Base-by-base conservation (phyloP, 768 basidiomycete species). In the Ramaria sp. region DNA sequence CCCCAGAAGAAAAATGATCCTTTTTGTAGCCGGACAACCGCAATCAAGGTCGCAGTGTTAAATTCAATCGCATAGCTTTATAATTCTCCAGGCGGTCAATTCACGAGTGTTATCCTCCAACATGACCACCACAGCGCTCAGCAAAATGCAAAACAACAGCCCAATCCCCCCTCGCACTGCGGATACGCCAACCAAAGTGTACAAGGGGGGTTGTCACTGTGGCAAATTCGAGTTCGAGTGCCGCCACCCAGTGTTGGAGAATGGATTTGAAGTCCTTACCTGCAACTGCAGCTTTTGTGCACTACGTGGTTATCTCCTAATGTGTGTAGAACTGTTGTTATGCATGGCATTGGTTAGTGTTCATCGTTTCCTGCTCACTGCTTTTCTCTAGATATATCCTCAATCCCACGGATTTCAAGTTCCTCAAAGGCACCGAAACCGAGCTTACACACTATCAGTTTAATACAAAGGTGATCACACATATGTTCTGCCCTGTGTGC, bases 231-330 rank as follows among this genome's bases (percentile, higher is more conserved):
- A 42, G 31, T 54, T 54, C 11, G 53, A 54, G 30, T 54, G 53
- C n/a, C 53, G 53, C 19, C 38, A 54, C 27, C 53, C 53, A 3
- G 45, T 54, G 22, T 4, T 54, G 17, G 53, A 54, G 24, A 41
- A 54, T 46, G 53, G 53, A 27, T 54, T 54, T 45, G 41, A 39
- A 34, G 53, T 54, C 45, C 20, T 42, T 12, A 46, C 13, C 19
- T 54, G 53, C 53, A 54, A 54, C 27, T 54, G 53, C 24, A 43
- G 41, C 41, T 19, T 54, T 7, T 54, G 53, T 30, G 45, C 43
- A 11, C 30, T n/a, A 4, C 41, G 45, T 7, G 53, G 53, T 37
- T 45, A 39, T 19, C 38, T 54, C 7, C 6, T 41, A 7, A 54
- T 54, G 53, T 54, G 15, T n/a, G 41, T 54, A 7, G 3, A 34